Base-by-base conservation (phyloP, 202 grass and related monocot species). In the Carex arenaria region DNA sequence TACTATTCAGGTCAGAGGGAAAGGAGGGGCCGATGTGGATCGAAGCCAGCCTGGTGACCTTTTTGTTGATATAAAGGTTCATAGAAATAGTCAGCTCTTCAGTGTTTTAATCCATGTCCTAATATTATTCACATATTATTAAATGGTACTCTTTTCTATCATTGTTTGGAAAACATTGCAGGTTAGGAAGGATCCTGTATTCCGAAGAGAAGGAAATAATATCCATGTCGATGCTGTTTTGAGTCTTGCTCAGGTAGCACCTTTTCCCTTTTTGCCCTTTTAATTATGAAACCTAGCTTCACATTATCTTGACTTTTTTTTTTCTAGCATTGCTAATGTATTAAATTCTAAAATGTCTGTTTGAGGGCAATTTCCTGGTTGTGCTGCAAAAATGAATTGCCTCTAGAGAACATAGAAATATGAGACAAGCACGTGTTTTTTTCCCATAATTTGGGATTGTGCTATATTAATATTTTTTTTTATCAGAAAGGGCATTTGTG, bases 141-240 rank as follows among this genome's bases (percentile, higher is more conserved):
- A 40, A 74, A 26, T 64, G 64, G 47, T 80, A 82, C 62, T 59
- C 72, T 20, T 60, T 84, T 67, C 51, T 83, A 71, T 87, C 79
- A 28, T 67, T 80, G 76, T 77, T 57, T 77, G 26, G 15, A 88
- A 85, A 42, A 56, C 66, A 19, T 79, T 83, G 82, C 86, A 98
- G 95, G 89, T 98, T 52, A 91, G 89, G 85, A 90, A 98, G 62
- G 95, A 98, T 75, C 95, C 93, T 82, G 85, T 92, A 70, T 98
- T 95, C 66, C 87, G 91, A 70, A 90, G 95, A 89, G 93, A 98
- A 84, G 88, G 93, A 87, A 93, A 78, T 82, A 84, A 98, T 82
- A 92, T 98, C 78, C 89, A 93, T 86, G 91, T 98, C 79, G 89
- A 98, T 89, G 87, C 93, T 85, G 81, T 84, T 85, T 72, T 95